Evolutionary conservation across 768 basidiomycete genomes (phyloP).

Genomic region (Termitomyces sp.): DNA sequence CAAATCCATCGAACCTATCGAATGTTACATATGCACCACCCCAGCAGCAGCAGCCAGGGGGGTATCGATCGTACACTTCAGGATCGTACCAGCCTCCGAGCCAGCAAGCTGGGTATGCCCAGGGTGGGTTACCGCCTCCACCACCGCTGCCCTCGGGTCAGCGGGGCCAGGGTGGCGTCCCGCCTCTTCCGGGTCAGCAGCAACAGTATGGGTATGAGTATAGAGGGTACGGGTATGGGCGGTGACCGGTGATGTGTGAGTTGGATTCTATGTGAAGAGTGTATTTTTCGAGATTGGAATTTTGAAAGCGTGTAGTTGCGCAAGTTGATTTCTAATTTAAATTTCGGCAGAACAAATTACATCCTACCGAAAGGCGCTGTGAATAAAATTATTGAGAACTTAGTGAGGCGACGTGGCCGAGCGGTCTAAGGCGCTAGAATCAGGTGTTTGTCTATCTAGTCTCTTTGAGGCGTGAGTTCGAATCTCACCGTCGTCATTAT

Average conservation of each 20-base stretch:
- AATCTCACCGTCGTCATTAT: not conserved
- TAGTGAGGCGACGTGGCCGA: constrained; percentile 32
- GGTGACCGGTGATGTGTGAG: not conserved
- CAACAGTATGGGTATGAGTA: not conserved
- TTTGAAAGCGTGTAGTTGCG: too few relatives aligned
- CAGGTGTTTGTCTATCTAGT: constrained; percentile 20
- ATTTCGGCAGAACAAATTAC: too few relatives aligned
- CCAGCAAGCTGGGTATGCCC: not conserved
- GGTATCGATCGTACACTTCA: not conserved
- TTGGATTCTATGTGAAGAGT: not conserved
- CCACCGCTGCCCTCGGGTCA: not conserved
- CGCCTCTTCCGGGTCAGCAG: not conserved
- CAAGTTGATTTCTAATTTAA: too few relatives aligned
- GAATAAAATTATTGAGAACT: too few relatives aligned
- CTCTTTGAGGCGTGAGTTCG: too few relatives aligned
- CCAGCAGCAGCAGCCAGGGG: constrained; percentile 7
- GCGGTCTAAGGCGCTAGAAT: constrained; percentile 59
- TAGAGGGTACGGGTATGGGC: not conserved
- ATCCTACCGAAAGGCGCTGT: too few relatives aligned
- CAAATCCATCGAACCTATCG: not conserved
- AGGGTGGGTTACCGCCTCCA: not conserved
- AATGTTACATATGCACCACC: not conserved
- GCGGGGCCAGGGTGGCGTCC: not conserved
- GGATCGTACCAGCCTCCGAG: not conserved
- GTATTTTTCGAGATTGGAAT: too few relatives aligned